Base-by-base conservation (phyloP, 164 flowering plant genomes). In the Buxus sempervirens region DNA sequence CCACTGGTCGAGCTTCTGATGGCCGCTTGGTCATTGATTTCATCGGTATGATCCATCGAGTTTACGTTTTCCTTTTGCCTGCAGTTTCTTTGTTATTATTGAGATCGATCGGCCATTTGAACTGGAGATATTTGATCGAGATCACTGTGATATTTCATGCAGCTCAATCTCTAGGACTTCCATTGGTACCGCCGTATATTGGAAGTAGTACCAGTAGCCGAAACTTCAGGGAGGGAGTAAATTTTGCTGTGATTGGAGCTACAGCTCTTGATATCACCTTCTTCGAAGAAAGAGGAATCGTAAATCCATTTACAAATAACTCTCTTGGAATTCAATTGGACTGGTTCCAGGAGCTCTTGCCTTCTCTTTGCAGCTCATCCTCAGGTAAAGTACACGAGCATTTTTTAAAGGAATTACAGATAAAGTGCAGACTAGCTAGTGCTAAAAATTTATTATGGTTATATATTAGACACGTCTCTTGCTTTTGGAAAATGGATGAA, bases 201-300 rank as follows among this genome's bases (percentile, higher is more conserved):
- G 70, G 66, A 61, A 22, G 74, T 56, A 60, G 74, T 54, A 74
- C 60, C 36, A 55, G 58, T 54, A 24, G 23, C 8, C 45, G 41
- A 12, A 28, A 19, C 12, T 28, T 38, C 14, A 36, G 58, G 9
- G 70, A 79, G 12, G 90, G 90, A 25, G 85, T 76, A 24, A 88
- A 84, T 63, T 86, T 88, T 62, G 93, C 90, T 0, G 84, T 85
- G 1, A 82, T 82, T 22, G 86, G 88, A 53, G 84, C 85, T 20
- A 84, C 90, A 0, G 89, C 89, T 4, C 77, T 88, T 20, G 78
- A 81, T 55, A 0, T 63, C 20, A 12, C 69, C 15, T 80, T 79
- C 60, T 81, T 82, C 57, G 41, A 55, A 42, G 54, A 72, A 0
- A 57, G 54, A 36, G 48, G 56, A 0, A 19, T 85, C 0, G 1